A percentile compares a stretch with the other conserved stretches of the same genome.
Evolutionary conservation across 352 stramenopile genomes (phyloP).

Genomic region (Phytophthora brassicae): DNA sequence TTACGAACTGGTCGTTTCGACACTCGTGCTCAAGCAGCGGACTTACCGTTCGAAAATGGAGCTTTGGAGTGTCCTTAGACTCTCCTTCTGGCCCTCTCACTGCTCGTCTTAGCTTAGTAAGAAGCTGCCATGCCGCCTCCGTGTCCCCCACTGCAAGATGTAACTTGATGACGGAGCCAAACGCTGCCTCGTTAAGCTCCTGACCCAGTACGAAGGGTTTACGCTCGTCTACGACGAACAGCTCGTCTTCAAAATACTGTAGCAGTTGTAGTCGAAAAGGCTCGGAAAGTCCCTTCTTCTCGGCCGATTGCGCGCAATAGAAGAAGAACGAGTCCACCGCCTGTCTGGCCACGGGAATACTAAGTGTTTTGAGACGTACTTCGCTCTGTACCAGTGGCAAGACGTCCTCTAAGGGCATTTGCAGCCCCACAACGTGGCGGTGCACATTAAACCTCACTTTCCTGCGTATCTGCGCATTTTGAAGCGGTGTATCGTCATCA

Average conservation of each 20-base stretch:
- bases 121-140: conserved; percentile 47
- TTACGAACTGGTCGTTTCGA: conserved; percentile 37
- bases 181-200: conserved; percentile 64
- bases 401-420: conserved; percentile 54
- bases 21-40: conserved; percentile 66
- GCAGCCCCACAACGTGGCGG: conserved; percentile 43
- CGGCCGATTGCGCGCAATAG: conserved; percentile 58
- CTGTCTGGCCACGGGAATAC: conserved; percentile 32
- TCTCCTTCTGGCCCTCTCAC: conserved; percentile 2
- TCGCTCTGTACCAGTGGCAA: conserved; percentile 51
- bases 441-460: conserved; percentile 46
- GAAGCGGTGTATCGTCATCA: not conserved
- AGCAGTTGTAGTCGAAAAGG: conserved; percentile 41
- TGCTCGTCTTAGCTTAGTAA: conserved; percentile 39
- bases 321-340: conserved; percentile 80
- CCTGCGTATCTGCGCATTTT: not conserved
- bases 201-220: conserved; percentile 45
- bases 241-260: conserved; percentile 49
- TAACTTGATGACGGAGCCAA: conserved; percentile 60
- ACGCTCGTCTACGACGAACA: conserved; percentile 35
- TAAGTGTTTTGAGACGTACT: conserved; percentile 37
- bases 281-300: conserved; percentile 27
- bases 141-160: conserved; percentile 44
- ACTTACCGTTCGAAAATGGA: conserved; percentile 73
- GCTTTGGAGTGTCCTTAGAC: conserved; percentile 18